Base-by-base conservation (phyloP, 2,329 filamentous ascomycete species). In the Colletotrichum chlorophyti region DNA sequence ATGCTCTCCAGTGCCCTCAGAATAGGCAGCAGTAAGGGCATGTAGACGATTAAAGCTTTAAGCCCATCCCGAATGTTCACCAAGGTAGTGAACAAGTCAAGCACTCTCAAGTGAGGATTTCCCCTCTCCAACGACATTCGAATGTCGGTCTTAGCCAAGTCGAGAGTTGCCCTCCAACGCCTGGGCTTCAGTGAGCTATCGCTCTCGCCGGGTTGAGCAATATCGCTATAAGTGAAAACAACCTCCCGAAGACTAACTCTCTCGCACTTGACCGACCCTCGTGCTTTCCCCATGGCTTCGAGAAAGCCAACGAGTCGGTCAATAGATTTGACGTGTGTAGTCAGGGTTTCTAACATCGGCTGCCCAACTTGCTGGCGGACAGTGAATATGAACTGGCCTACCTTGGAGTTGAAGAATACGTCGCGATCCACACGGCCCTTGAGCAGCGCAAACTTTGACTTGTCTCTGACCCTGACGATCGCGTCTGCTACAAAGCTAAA, bases 241-340 rank as follows among this genome's bases (percentile, higher is more conserved):
- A 95, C 81, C 61, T 83, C 78, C 63, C 79, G 77, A 53, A 94
- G 77, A 14, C 83, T 85, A 53, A 89, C 79, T 35, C 81, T 76
- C 64, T 87, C 81, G 68, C 83, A 83, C 38, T 76, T 76, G 31
- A 90, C 81, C 48, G 81, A 78, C 14, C 78, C 79, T 42, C 78
- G 76, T 63, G 83, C 78, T 61, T 79, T 76, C 52, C 85, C 78
- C 61, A 93, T 83, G 1, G 88, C 85, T 40, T 86, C 82, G 23
- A 92, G 78, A 66, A 91, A 91, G 38, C 83, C 82, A 34, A 91
- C 86, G 24, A 95, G 79, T 17, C 88, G 84, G 66, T 90, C 85
- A 55, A 95, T 83, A 11, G 86, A 83, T 64, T 85, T 82, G 41
- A 93, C 76, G 24, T 87, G 81, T 47, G 81, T 76, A 61, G 79